These are phyloP conservation scores for Aegilops bicornis DNA, from an alignment of 176 grass and related monocot genomes.

Conservation along the genomic window DNA sequence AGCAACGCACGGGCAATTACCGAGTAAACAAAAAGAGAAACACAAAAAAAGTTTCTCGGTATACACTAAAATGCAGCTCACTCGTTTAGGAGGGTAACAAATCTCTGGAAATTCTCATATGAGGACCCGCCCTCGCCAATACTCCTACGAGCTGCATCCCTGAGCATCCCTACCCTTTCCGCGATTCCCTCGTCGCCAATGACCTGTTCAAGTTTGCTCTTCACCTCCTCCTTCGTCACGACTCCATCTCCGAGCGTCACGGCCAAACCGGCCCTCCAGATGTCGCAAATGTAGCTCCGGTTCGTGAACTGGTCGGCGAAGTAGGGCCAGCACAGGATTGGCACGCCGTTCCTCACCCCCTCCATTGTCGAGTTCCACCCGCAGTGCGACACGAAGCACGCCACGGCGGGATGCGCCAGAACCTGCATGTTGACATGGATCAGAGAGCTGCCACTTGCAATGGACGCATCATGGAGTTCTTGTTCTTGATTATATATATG, in stretches of 20 bases:
- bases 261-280: background rate
- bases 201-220: background rate
- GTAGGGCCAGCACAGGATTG: slow-evolving; percentile 54
- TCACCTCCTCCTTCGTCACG: background rate
- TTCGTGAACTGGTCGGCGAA: slow-evolving; percentile 14
- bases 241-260: background rate
- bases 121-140: background rate
- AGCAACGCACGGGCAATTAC: too few relatives aligned
- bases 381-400: slow-evolving; percentile 48
- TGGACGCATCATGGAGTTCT: too few relatives aligned
- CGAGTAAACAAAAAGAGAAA: too few relatives aligned
- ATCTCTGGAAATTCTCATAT: background rate
- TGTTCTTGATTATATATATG: too few relatives aligned
- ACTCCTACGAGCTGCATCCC: background rate
- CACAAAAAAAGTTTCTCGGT: too few relatives aligned
- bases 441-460: background rate
- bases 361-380: slow-evolving; percentile 57
- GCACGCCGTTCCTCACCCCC: slow-evolving; percentile 30
- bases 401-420: slow-evolving; percentile 26
- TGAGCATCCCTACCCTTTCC: background rate
- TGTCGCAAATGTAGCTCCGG: slow-evolving; percentile 15
- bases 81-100: background rate
- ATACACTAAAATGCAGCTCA: background rate
- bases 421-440: background rate
- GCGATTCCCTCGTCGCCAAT: background rate